Conservation (phyloP, 164 flowering plant genomes). For the Liquidambar formosana region DNA sequence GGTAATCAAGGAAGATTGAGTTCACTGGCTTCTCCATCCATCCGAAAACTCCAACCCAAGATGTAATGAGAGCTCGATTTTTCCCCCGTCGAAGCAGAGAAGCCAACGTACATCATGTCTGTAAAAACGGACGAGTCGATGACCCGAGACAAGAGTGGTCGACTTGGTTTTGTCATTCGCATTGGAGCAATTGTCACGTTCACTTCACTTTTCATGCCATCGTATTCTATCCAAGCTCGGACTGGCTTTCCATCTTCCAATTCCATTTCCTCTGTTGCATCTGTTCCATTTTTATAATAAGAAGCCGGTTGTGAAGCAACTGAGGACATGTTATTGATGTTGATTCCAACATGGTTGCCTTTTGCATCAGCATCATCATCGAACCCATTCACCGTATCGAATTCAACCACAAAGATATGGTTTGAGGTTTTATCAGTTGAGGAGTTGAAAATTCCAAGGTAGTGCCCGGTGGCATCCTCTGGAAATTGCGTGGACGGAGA, state of each 20-base stretch:
- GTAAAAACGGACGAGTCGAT: slow-evolving; percentile 26
- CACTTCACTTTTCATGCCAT: slow-evolving; percentile 18
- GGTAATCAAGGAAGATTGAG: slow-evolving; percentile 41
- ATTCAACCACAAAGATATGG: slow-evolving; percentile 47
- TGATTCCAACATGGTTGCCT: slow-evolving; percentile 56
- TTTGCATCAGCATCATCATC: slow-evolving; percentile 8
- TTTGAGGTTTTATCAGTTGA: slow-evolving; percentile 20
- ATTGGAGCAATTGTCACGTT: slow-evolving; percentile 45
- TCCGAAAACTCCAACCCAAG: slow-evolving; percentile 56
- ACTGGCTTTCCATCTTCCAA: slow-evolving; percentile 24
- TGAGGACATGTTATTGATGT: slow-evolving; percentile 40
- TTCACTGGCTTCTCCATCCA: slow-evolving; percentile 26
- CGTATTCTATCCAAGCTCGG: slow-evolving; percentile 48
- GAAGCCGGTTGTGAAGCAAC: slow-evolving; percentile 14
- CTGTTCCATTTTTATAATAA: background rate
- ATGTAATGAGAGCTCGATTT: slow-evolving; percentile 44
- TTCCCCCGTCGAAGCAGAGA: slow-evolving; percentile 49
- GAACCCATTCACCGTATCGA: slow-evolving; percentile 46
- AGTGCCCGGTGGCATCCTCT: slow-evolving; percentile 30
- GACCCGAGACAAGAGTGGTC: slow-evolving; percentile 29
- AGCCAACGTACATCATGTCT: slow-evolving; percentile 49
- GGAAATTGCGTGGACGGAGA: slow-evolving; percentile 30
- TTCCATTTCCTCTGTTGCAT: slow-evolving; percentile 9
- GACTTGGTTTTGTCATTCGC: slow-evolving; percentile 20
- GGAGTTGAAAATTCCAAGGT: slow-evolving; percentile 41